Percentiles rank a stretch among this genome's conserved stretches.
Evolutionary conservation across 805 yeast genomes (phyloP).

Genomic region (Hanseniaspora clermontiae): DNA sequence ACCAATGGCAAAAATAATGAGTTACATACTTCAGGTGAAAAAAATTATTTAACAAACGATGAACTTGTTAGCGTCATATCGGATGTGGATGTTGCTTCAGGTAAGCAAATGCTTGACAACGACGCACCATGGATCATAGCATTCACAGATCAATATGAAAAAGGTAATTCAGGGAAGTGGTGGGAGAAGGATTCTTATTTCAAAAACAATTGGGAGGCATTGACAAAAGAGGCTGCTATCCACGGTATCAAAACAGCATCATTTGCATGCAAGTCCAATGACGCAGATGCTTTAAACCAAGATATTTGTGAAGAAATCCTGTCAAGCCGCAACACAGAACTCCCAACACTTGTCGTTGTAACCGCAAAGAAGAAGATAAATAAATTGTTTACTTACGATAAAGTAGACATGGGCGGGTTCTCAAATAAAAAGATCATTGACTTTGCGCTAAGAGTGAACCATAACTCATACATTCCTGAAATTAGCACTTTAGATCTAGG

Average conservation of each 20-base stretch:
- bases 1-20: background rate
- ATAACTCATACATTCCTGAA: conserved; percentile 33
- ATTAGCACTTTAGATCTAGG: conserved; percentile 15
- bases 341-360: conserved; percentile 39
- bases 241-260: conserved; percentile 37
- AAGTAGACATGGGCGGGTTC: conserved; percentile 20
- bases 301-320: conserved; percentile 44
- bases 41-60: conserved; percentile 27
- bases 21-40: background rate
- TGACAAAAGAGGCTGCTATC: conserved; percentile 37
- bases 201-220: conserved; percentile 44
- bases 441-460: conserved; percentile 38
- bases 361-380: conserved; percentile 35
- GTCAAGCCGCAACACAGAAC: conserved; percentile 26
- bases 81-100: conserved; percentile 29
- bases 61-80: conserved; percentile 38
- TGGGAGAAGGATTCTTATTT: conserved; percentile 18
- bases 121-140: conserved; percentile 32
- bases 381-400: conserved; percentile 20
- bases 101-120: background rate
- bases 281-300: conserved; percentile 23
- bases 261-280: conserved; percentile 38
- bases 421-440: conserved; percentile 24
- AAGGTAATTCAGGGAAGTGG: background rate
- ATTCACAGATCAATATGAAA: background rate